These are phyloP conservation scores for Solanum pennellii DNA, from an alignment of 257 asterid species.

Conservation along the genomic window DNA sequence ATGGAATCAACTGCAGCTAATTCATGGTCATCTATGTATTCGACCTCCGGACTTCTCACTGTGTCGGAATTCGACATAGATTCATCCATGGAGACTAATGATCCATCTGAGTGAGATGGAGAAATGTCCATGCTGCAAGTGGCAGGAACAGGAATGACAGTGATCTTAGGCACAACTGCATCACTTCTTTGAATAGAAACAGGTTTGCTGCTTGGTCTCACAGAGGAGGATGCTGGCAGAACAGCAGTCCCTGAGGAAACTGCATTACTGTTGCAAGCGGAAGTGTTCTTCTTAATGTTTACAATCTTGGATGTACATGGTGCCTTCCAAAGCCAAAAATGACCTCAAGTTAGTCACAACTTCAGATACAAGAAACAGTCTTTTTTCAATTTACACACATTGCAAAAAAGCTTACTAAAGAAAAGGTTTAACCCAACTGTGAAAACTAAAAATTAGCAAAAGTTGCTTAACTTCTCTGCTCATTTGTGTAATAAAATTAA, in stretches of 20 bases:
- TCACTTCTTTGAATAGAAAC: constrained; percentile 19
- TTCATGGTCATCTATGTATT: constrained; percentile 59
- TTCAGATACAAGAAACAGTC: background rate
- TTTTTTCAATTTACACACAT: background rate
- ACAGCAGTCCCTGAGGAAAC: background rate
- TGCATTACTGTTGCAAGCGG: too few relatives aligned
- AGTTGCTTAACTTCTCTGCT: background rate
- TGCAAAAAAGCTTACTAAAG: background rate
- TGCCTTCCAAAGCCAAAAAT: constrained; percentile 30
- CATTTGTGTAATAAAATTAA: background rate
- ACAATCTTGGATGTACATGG: constrained; percentile 55
- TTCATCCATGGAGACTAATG: constrained; percentile 72
- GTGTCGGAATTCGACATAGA: constrained; percentile 82
- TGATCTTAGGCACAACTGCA: constrained; percentile 12
- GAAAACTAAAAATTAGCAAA: background rate
- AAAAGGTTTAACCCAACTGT: background rate
- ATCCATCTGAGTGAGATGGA: constrained; percentile 43
- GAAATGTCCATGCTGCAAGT: constrained; percentile 27
- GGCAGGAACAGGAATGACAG: background rate
- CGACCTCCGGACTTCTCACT: constrained; percentile 78
- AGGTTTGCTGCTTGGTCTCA: constrained; percentile 33
- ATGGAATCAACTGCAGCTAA: constrained; percentile 48
- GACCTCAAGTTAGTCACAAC: background rate
- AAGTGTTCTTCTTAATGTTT: constrained; percentile 48
- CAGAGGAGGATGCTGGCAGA: constrained; percentile 17